phyloP scores from a whole-genome alignment of 1,284 basidiomycete species.

The Melampsora occidentalis region DNA sequence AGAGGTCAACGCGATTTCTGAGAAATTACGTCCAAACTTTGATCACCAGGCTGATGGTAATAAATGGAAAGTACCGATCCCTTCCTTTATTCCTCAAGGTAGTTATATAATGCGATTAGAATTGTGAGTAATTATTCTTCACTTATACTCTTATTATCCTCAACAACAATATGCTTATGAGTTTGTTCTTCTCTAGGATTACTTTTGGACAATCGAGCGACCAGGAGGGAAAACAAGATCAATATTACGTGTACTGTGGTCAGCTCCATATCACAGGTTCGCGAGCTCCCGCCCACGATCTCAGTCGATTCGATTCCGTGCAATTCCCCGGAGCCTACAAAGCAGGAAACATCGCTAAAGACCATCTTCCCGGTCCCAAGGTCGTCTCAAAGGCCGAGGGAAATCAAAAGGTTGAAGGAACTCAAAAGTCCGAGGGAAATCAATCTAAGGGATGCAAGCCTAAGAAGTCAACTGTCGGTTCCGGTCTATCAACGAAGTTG shows the following conservation, averaged over 20 bases:
- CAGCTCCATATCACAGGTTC: slow-evolving; percentile 27
- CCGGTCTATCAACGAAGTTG: neutral
- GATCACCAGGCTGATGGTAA: slow-evolving; percentile 25
- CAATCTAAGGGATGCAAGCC: neutral
- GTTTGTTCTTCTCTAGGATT: slow-evolving; percentile 8
- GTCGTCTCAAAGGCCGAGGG: neutral
- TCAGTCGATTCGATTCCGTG: neutral
- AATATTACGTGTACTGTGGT: slow-evolving; percentile 44
- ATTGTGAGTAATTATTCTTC: slow-evolving; percentile 9
- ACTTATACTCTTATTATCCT: neutral
- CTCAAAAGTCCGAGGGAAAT: neutral
- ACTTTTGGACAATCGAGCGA: slow-evolving; percentile 30
- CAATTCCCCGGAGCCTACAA: slow-evolving; percentile 26
- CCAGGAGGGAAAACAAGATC: slow-evolving; percentile 41
- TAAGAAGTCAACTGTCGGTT: neutral
- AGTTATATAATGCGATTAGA: slow-evolving; percentile 40
- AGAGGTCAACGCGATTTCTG: slow-evolving; percentile 24
- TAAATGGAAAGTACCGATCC: slow-evolving; percentile 35
- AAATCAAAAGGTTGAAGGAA: neutral
- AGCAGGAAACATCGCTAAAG: slow-evolving; percentile 24
- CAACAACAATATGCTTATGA: neutral
- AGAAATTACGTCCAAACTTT: slow-evolving; percentile 27
- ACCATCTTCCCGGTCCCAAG: slow-evolving; percentile 16
- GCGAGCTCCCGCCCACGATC: neutral
- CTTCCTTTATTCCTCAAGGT: slow-evolving; percentile 22